Conservation (phyloP, 2,329 filamentous ascomycete species). For the Biscogniauxia mediterranea region DNA sequence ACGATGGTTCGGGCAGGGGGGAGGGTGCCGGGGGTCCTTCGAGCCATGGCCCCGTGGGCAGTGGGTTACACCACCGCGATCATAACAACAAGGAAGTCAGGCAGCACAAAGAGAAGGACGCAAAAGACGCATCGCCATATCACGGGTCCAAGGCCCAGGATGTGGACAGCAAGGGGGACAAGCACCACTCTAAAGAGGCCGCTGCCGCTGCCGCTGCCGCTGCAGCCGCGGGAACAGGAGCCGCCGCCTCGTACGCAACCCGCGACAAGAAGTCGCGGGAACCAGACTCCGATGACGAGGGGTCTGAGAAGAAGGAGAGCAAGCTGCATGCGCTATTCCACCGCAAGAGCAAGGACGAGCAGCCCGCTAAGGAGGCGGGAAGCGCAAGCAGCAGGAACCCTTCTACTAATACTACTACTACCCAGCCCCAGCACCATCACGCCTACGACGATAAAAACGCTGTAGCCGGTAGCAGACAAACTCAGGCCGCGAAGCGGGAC, state of each 20-base stretch:
- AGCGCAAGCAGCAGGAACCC: not conserved
- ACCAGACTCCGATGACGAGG: not conserved
- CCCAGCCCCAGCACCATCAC: not conserved
- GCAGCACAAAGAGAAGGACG: not conserved
- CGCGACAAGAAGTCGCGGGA: not conserved
- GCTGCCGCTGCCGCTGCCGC: not conserved
- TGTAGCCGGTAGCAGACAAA: not conserved
- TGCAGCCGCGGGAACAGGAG: not conserved
- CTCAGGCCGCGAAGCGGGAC: not conserved
- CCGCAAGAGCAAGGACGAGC: not conserved
- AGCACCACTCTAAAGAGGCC: not conserved
- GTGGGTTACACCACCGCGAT: slow-evolving; percentile 12
- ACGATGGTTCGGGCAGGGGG: not conserved
- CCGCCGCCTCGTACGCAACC: too few species aligned
- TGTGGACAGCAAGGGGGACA: not conserved
- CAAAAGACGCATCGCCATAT: not conserved
- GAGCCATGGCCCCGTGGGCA: not conserved
- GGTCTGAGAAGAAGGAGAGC: not conserved
- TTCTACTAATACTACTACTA: too few species aligned
- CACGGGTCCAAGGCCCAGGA: not conserved
- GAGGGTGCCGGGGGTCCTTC: not conserved
- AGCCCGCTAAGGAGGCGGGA: not conserved
- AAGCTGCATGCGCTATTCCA: not conserved
- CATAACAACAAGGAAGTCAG: slow-evolving; percentile 7
- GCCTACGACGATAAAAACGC: not conserved